phyloP scores from a whole-genome alignment of 2,329 filamentous ascomycete genomes.

The Alternaria sp. region DNA sequence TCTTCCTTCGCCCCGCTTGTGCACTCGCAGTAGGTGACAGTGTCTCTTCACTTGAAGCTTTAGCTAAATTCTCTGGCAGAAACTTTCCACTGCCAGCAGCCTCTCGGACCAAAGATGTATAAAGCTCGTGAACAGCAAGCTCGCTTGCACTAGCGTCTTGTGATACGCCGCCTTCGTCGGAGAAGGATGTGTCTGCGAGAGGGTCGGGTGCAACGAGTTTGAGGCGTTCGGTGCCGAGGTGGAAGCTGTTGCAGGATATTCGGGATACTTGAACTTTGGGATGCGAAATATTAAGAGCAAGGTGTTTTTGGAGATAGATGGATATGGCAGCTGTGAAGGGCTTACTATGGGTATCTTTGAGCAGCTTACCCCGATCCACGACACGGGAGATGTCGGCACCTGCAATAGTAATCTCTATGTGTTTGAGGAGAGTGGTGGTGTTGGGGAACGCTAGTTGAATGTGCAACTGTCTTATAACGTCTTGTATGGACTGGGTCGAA shows the following conservation, averaged over 20 bases:
- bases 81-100: conserved; percentile 47
- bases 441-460: conserved; percentile 49
- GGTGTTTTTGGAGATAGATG: conserved; percentile 52
- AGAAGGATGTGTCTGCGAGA: conserved; percentile 35
- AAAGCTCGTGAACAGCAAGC: conserved; percentile 45
- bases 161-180: conserved; percentile 31
- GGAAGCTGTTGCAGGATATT: conserved; percentile 55
- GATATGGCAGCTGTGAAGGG: conserved; percentile 55
- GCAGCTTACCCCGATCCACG: conserved; percentile 39
- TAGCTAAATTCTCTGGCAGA: conserved; percentile 30
- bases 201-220: conserved; percentile 49
- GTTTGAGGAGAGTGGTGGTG: conserved; percentile 49
- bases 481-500: conserved; percentile 43
- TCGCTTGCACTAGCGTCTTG: conserved; percentile 44
- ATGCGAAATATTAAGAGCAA: conserved; percentile 54
- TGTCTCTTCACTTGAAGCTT: conserved; percentile 28
- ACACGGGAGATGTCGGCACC: conserved; percentile 52
- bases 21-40: conserved; percentile 38
- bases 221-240: conserved; percentile 51
- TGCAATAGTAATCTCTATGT: conserved; percentile 56
- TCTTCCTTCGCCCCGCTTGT: conserved; percentile 32
- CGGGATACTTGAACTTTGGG: conserved; percentile 53
- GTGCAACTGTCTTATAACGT: conserved; percentile 47
- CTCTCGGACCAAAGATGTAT: conserved; percentile 43
- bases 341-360: conserved; percentile 23